Evolutionary conservation across 164 flowering plant species (phyloP), one percentile per base, ranked within the genome.

Genomic region (Stephania cephalantha): DNA sequence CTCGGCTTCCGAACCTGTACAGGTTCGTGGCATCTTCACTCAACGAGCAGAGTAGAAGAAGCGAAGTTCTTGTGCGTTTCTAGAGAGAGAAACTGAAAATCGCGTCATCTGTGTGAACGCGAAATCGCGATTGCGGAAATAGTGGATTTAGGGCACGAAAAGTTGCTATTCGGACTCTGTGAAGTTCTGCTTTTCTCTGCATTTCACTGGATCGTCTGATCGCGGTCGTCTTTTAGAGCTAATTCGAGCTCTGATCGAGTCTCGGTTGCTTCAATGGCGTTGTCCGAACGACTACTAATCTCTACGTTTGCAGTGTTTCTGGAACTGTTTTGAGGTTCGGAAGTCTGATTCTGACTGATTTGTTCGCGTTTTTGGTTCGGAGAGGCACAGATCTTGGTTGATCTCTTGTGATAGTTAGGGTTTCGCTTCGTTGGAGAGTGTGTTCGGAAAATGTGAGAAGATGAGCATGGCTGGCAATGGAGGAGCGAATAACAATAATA

Each of bases 401-500:
- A n/a, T 69, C 42, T 72, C 25, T 50, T 29, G 9, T 44, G 29
- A 12, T 67, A 17, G 6, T 67, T 50, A 64, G 75, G 72, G 72
- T 70, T 48, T 70, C 5, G 68, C 20, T 35, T 61, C 20, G 66
- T 61, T 4, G 66, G 22, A 11, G 52, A 30, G 50, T 10, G 50
- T 48, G 31, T 4, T n/a, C 58, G 30, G 76, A 75, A 72, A 78
- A 77, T 78, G 80, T 75, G 80, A 80, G 52, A 44, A 65, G 22
- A 63, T 20, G 46, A 74, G 22, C 11, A 81, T 81, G 84, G 79
- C 81, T 69, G 79, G 81, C 17, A 81, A 81, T 79, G 79, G 79
- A 72, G 79, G 71, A 61, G 74, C 25, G 46, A 76, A 46, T 64
- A 35, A 35, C 42, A 35, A 35, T 35, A 74, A 70, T 69, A 66